These are phyloP conservation scores for Chenopodium quinoa DNA, from an alignment of 148 eudicot genomes.

Conservation along the genomic window DNA sequence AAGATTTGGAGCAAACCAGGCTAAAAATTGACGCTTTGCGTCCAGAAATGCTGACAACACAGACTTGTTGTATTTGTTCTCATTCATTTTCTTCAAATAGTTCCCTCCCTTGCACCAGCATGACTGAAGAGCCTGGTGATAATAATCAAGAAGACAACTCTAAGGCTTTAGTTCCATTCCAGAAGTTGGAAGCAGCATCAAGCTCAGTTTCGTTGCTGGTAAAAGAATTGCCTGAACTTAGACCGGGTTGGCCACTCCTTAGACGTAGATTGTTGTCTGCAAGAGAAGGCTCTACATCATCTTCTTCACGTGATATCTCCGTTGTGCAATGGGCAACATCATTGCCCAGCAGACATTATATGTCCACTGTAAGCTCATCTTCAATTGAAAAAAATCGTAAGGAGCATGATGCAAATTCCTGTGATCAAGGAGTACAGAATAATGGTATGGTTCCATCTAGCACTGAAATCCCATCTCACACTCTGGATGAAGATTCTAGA, in stretches of 20 bases:
- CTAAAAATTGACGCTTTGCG: slow-evolving; percentile 18
- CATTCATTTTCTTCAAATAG: slow-evolving; percentile 22
- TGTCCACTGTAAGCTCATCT: slow-evolving; percentile 26
- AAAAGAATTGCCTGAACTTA: slow-evolving; percentile 46
- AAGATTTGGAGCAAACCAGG: slow-evolving; percentile 21
- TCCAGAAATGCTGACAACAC: slow-evolving; percentile 21
- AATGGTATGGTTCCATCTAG: slow-evolving; percentile 54
- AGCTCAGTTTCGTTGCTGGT: slow-evolving; percentile 38
- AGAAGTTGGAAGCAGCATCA: slow-evolving; percentile 35
- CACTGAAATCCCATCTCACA: slow-evolving; percentile 23
- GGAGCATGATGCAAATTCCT: slow-evolving; percentile 27
- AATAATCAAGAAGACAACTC: slow-evolving; percentile 38
- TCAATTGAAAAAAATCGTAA: slow-evolving; percentile 19
- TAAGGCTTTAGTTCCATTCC: slow-evolving; percentile 56
- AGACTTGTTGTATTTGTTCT: slow-evolving; percentile 59
- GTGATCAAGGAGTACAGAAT: slow-evolving; percentile 46
- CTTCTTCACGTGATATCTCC: slow-evolving; percentile 44
- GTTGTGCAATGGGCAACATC: slow-evolving; percentile 61
- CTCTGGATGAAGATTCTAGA: slow-evolving; percentile 28
- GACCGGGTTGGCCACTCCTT: slow-evolving; percentile 79
- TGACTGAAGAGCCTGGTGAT: slow-evolving; percentile 23
- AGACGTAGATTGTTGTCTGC: slow-evolving; percentile 39
- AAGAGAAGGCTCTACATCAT: slow-evolving; percentile 26
- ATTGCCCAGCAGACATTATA: slow-evolving; percentile 47
- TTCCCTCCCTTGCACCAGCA: slow-evolving; percentile 16